Conservation (phyloP, 2,329 filamentous ascomycete genomes). For the Hymenoscyphus occultus region DNA sequence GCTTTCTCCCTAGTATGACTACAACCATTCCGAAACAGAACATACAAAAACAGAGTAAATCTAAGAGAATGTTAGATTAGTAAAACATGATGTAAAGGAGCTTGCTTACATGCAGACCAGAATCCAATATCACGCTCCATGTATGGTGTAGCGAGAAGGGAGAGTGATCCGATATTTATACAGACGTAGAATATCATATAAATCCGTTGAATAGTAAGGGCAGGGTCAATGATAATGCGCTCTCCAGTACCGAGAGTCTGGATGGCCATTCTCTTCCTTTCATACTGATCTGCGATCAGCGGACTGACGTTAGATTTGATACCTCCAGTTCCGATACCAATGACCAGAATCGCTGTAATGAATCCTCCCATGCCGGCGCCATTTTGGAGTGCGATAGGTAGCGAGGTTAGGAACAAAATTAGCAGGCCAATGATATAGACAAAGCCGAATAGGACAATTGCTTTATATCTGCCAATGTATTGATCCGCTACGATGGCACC, state of each 20-base stretch:
- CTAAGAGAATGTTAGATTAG: neutral
- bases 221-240: conserved; percentile 58
- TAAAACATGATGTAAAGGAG: neutral
- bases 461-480: conserved; percentile 60
- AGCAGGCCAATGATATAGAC: conserved; percentile 51
- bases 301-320: conserved; percentile 68
- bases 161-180: conserved; percentile 61
- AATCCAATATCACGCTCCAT: conserved; percentile 47
- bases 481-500: conserved; percentile 50
- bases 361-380: conserved; percentile 49
- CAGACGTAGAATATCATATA: conserved; percentile 58
- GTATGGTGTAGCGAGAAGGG: conserved; percentile 44
- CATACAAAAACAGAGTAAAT: conserved; percentile 49
- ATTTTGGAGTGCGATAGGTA: conserved; percentile 45
- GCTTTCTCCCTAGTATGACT: conserved; percentile 51
- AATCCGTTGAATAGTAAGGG: conserved; percentile 51
- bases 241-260: conserved; percentile 52
- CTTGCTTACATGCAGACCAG: conserved; percentile 37
- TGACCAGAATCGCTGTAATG: conserved; percentile 48
- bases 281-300: conserved; percentile 57
- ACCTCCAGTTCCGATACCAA: conserved; percentile 46
- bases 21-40: conserved; percentile 51
- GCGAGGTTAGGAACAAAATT: conserved; percentile 51
- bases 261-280: conserved; percentile 42
- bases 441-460: conserved; percentile 50